Evolutionary conservation across 257 asterid genomes (phyloP).

Genomic region (Nemophila menziesii): DNA sequence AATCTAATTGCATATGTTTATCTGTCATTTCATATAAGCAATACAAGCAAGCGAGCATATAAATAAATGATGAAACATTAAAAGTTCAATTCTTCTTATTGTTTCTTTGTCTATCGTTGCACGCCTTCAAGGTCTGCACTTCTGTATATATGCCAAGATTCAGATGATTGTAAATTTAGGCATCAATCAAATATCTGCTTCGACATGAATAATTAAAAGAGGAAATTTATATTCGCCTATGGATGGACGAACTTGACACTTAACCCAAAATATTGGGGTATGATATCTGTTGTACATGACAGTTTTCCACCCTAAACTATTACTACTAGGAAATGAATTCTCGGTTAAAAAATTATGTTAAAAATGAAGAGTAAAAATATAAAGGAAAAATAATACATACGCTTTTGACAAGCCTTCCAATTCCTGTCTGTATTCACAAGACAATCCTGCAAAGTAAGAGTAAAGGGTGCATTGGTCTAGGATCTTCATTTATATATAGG

Average conservation of each 20-base stretch:
- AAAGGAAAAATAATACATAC: constrained; percentile 14
- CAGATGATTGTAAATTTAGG: not conserved
- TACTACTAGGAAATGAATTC: too few species aligned
- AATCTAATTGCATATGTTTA: not conserved
- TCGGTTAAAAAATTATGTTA: not conserved
- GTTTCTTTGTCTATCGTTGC: constrained; percentile 43
- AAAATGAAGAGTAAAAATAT: not conserved
- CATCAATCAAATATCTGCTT: not conserved
- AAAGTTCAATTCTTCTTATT: constrained; percentile 11
- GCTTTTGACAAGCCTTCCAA: constrained; percentile 70
- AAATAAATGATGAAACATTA: not conserved
- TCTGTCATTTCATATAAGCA: not conserved
- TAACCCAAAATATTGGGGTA: too few species aligned
- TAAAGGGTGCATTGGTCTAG: constrained; percentile 8
- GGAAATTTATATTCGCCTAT: not conserved
- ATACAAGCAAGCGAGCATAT: too few species aligned
- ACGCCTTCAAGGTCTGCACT: constrained; percentile 61
- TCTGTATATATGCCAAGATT: constrained; percentile 23
- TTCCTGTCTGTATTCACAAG: constrained; percentile 40
- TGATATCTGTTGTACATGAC: too few species aligned
- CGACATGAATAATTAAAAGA: not conserved
- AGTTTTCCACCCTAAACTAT: too few species aligned
- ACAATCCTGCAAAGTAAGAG: constrained; percentile 43
- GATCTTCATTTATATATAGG: not conserved
- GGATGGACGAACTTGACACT: not conserved